A percentile compares a stretch with the other conserved stretches of the same genome.
Evolutionary conservation across 257 asterid species (phyloP).

Genomic region (Solanum ahanhuiri): DNA sequence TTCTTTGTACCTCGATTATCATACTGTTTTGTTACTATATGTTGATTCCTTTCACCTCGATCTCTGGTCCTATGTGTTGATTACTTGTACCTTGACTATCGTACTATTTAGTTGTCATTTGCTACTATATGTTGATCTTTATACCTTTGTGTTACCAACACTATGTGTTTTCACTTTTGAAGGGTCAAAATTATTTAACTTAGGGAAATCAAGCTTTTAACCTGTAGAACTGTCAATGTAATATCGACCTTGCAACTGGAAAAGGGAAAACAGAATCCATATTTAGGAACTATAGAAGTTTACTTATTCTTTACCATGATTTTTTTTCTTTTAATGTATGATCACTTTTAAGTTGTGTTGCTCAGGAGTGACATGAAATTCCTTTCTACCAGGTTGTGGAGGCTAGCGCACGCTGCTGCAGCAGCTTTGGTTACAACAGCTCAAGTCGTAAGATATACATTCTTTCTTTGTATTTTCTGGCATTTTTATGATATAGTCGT

Average conservation of each 20-base stretch:
- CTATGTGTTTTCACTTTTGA: no score
- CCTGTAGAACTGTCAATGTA: no score
- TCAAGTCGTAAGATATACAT: constrained; percentile 40
- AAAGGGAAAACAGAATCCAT: no score
- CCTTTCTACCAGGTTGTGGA: constrained; percentile 52
- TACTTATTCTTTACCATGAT: background rate
- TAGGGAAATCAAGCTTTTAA: no score
- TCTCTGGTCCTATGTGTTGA: no score
- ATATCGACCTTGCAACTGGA: no score
- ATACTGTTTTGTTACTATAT: no score
- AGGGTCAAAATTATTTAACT: no score
- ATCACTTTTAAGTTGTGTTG: background rate
- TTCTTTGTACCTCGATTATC: no score
- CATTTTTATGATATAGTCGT: background rate
- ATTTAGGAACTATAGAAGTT: background rate
- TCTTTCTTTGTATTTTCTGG: background rate
- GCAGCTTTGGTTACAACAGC: constrained; percentile 50
- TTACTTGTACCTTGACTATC: background rate
- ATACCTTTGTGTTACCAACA: background rate
- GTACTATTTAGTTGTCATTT: no score
- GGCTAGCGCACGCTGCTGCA: constrained; percentile 64
- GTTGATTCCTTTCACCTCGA: no score
- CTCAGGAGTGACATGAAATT: background rate
- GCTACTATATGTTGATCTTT: no score
- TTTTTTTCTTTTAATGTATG: background rate